Evolutionary conservation across 768 basidiomycete genomes (phyloP).

Genomic region (Polyporus arcularius): DNA sequence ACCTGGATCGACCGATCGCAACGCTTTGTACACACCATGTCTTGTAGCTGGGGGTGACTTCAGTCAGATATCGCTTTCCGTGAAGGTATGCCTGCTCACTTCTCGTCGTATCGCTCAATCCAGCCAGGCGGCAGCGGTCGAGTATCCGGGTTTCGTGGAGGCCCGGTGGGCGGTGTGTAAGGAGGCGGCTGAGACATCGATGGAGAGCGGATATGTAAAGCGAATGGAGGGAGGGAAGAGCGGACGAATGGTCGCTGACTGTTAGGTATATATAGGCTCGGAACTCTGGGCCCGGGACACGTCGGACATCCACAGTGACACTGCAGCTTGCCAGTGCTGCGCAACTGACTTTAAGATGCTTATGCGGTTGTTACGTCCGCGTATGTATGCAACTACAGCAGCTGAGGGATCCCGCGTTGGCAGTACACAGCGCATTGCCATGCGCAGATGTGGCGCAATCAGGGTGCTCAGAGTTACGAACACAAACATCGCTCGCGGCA

Average conservation of each 20-base stretch:
- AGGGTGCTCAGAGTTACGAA: too few relatives aligned
- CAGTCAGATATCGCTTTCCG: conserved; percentile 25
- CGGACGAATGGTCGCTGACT: conserved; percentile 2
- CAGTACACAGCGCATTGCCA: neutral
- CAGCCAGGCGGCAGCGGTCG: conserved; percentile 68
- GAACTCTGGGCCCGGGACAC: conserved; percentile 11
- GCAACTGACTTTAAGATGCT: conserved; percentile 4
- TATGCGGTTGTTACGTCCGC: conserved; percentile 2
- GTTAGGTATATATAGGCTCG: conserved; percentile 15
- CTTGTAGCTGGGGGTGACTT: conserved; percentile 49
- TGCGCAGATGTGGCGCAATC: neutral
- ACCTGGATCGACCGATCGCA: neutral
- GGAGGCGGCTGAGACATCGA: conserved; percentile 47
- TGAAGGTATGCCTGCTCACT: conserved; percentile 52
- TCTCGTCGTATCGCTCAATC: conserved; percentile 65
- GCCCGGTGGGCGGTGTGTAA: conserved; percentile 28
- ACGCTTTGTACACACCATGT: conserved; percentile 51
- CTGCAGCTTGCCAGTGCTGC: neutral
- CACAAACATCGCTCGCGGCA: too few relatives aligned
- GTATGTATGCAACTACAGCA: neutral
- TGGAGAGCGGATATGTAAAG: conserved; percentile 16
- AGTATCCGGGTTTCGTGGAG: conserved; percentile 41
- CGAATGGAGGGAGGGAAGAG: conserved; percentile 6
- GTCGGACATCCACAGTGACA: neutral
- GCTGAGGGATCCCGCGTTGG: too few relatives aligned